Percentiles rank a stretch among this genome's conserved stretches.
Evolutionary conservation across 257 asterid genomes (phyloP).

Genomic region (Solanum virginianum): DNA sequence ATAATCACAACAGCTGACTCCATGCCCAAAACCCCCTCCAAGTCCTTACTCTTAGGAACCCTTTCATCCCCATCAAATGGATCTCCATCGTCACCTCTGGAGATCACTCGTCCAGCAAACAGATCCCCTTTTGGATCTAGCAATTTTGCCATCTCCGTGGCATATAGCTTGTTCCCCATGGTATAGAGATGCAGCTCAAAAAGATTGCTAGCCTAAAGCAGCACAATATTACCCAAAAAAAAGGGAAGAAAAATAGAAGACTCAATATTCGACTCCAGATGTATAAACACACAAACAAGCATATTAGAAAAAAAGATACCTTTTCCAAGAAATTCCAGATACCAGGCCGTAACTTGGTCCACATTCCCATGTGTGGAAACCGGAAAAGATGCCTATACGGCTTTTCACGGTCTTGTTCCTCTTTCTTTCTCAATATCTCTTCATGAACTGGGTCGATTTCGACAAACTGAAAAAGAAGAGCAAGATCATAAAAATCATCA

Average conservation of each 20-base stretch:
- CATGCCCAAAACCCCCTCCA: conserved; percentile 96
- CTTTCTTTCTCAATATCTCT: conserved; percentile 86
- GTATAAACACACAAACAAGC: neutral
- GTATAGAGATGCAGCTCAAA: conserved; percentile 89
- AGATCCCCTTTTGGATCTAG: conserved; percentile 94
- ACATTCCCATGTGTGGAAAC: conserved; percentile 97
- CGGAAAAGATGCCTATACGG: conserved; percentile 72
- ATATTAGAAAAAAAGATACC: conserved; percentile 25
- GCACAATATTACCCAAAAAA: neutral
- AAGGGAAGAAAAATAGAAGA: neutral
- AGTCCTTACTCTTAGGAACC: conserved; percentile 79
- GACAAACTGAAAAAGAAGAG: conserved; percentile 48
- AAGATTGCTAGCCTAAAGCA: conserved; percentile 70
- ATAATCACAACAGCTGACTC: conserved; percentile 84
- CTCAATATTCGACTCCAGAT: neutral
- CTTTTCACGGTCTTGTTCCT: conserved; percentile 88
- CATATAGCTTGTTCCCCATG: conserved; percentile 97
- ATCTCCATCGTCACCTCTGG: conserved; percentile 89
- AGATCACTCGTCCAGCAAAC: conserved; percentile 92
- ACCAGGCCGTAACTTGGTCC: conserved; percentile 99
- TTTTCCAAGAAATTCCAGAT: conserved; percentile 95
- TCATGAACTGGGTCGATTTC: conserved; percentile 82
- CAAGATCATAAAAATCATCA: neutral
- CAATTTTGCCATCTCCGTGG: conserved; percentile 98
- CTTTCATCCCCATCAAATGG: conserved; percentile 74